Evolutionary conservation across 2,329 filamentous ascomycete species (phyloP).

Genomic region (Rutstroemia sp.): DNA sequence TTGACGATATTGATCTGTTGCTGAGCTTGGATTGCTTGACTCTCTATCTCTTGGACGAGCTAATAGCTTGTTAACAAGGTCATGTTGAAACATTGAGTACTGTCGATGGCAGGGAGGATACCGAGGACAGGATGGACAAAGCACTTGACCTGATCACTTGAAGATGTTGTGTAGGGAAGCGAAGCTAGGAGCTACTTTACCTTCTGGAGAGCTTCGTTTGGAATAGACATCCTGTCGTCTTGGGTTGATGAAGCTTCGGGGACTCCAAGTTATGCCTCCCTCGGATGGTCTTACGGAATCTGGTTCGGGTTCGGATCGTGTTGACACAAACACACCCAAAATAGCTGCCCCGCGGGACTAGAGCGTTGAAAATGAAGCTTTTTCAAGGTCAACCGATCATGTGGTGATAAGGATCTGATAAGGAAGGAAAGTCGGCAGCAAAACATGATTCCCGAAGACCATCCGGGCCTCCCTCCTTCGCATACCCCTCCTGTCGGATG

Average conservation of each 20-base stretch:
- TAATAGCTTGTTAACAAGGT: constrained; percentile 32
- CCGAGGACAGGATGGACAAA: not conserved
- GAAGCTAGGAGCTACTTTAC: constrained; percentile 37
- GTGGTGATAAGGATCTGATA: no score
- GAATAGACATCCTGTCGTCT: constrained; percentile 67
- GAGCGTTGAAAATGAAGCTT: no score
- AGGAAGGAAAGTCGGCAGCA: no score
- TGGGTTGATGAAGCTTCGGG: not conserved
- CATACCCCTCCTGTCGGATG: no score
- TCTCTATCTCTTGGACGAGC: constrained; percentile 91
- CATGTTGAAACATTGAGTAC: constrained; percentile 1
- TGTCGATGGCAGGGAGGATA: not conserved
- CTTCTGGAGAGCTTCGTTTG: constrained; percentile 91
- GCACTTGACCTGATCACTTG: not conserved
- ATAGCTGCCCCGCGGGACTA: no score
- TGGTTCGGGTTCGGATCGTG: no score
- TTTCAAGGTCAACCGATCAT: no score
- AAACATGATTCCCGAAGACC: no score
- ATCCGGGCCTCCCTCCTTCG: no score
- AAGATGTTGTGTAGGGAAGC: constrained; percentile 1
- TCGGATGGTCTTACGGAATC: no score
- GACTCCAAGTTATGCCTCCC: not conserved
- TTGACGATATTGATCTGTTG: constrained; percentile 86
- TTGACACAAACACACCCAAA: no score
- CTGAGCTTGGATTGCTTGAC: constrained; percentile 78